Evolutionary conservation across 176 grass and related monocot species (phyloP).

Genomic region (Ananas comosus): DNA sequence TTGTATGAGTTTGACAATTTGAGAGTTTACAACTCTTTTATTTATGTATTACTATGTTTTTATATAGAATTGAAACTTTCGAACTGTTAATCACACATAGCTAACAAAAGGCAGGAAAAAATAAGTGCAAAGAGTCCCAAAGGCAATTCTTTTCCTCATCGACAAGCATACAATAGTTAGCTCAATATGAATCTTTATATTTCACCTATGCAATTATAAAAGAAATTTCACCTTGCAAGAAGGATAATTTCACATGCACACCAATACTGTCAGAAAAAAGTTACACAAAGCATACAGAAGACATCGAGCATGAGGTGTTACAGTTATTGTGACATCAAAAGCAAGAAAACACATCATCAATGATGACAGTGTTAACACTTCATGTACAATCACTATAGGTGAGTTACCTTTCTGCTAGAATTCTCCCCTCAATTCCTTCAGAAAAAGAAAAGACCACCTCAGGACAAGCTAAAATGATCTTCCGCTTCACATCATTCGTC

Average conservation of each 20-base stretch:
- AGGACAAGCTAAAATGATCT: neutral
- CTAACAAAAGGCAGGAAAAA: neutral
- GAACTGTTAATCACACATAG: neutral
- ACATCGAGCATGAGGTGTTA: neutral
- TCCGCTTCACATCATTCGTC: slow-evolving; percentile 46
- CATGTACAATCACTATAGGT: slow-evolving; percentile 5
- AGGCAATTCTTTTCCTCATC: too few relatives aligned
- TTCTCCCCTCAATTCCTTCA: slow-evolving; percentile 25
- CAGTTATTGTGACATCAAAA: neutral
- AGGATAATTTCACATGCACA: neutral
- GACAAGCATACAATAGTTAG: neutral
- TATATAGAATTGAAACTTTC: neutral
- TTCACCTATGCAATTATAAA: neutral
- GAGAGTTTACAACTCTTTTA: too few relatives aligned
- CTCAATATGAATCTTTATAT: neutral
- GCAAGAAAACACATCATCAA: slow-evolving; percentile 16
- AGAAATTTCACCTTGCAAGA: neutral
- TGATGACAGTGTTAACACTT: slow-evolving; percentile 9
- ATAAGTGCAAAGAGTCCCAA: neutral
- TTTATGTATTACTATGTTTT: too few relatives aligned
- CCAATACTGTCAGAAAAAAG: neutral
- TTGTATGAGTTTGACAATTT: too few relatives aligned
- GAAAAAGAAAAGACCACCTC: slow-evolving; percentile 23
- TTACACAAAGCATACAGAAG: neutral
- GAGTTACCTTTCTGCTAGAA: slow-evolving; percentile 36